phyloP scores from a whole-genome alignment of 768 basidiomycete genomes.

The Auriscalpium orientale region DNA sequence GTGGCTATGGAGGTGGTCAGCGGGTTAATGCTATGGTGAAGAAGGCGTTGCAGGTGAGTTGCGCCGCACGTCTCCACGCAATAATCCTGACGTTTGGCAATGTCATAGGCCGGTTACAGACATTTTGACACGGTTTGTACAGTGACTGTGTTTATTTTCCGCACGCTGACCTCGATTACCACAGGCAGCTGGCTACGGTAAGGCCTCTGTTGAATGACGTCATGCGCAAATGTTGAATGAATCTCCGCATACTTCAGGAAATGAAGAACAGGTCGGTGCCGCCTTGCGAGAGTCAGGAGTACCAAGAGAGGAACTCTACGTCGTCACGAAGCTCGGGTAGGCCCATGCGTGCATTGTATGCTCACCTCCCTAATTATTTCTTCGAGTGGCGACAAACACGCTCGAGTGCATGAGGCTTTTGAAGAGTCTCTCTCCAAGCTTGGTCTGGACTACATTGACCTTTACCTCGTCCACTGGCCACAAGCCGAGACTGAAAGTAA shows the following conservation, averaged over 20 bases:
- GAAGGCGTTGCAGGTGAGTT: conserved; percentile 8
- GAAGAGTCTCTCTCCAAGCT: conserved; percentile 23
- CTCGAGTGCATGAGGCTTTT: conserved; percentile 22
- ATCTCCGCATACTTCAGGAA: conserved; percentile 20
- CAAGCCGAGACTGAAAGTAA: conserved; percentile 11
- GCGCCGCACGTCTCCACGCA: too few relatives aligned
- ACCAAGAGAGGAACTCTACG: conserved; percentile 37
- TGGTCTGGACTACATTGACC: conserved; percentile 29
- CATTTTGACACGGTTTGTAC: conserved; percentile 6
- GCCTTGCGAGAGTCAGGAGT: conserved; percentile 39
- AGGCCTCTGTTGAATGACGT: too few relatives aligned
- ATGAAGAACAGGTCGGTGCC: conserved; percentile 38
- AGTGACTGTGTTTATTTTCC: neutral
- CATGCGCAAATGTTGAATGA: neutral
- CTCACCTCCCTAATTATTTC: too few relatives aligned
- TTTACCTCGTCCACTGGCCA: conserved; percentile 34
- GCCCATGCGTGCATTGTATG: neutral
- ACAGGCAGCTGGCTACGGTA: conserved; percentile 4
- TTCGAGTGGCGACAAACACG: conserved; percentile 16
- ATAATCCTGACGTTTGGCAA: too few relatives aligned
- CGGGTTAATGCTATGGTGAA: conserved; percentile 3
- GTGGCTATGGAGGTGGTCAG: conserved; percentile 2
- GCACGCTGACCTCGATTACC: neutral
- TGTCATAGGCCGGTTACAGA: conserved; percentile 4
- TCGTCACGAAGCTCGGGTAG: conserved; percentile 44